Evolutionary conservation across 2,329 filamentous ascomycete genomes (phyloP).

Genomic region (Neoscytalidium dimidiatum): DNA sequence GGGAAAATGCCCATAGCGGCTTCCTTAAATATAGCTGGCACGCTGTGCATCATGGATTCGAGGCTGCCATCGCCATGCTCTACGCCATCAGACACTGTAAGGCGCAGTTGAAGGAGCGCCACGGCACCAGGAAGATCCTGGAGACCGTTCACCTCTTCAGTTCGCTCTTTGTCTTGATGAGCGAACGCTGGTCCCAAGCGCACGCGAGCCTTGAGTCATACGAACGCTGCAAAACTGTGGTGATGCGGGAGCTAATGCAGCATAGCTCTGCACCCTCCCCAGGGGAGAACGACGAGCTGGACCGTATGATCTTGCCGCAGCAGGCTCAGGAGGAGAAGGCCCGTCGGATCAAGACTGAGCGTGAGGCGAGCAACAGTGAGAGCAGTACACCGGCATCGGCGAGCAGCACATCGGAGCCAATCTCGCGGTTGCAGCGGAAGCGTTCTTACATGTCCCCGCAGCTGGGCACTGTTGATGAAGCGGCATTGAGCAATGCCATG

Average conservation of each 20-base stretch:
- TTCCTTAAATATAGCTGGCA: slow-evolving; percentile 20
- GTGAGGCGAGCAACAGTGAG: not conserved
- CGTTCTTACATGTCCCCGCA: not conserved
- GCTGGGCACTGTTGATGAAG: not conserved
- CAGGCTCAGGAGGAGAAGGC: slow-evolving; percentile 8
- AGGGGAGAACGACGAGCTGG: slow-evolving; percentile 15
- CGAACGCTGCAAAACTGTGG: slow-evolving; percentile 14
- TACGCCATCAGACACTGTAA: slow-evolving; percentile 18
- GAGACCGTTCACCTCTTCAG: slow-evolving; percentile 17
- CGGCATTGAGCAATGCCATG: not conserved
- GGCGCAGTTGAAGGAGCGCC: slow-evolving; percentile 6
- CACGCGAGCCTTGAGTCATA: slow-evolving; percentile 17
- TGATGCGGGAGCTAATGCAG: slow-evolving; percentile 15
- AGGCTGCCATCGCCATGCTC: slow-evolving; percentile 16
- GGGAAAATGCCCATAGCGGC: slow-evolving; percentile 5
- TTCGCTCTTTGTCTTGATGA: slow-evolving; percentile 17
- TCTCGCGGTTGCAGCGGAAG: not conserved
- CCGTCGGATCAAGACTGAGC: not conserved
- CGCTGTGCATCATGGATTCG: slow-evolving; percentile 17
- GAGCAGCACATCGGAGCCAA: not conserved
- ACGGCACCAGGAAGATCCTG: slow-evolving; percentile 9
- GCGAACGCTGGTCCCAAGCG: slow-evolving; percentile 16
- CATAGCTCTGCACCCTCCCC: not conserved
- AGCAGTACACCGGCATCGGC: not conserved
- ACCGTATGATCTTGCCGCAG: slow-evolving; percentile 18